Evolutionary conservation across 1,284 basidiomycete species (phyloP).

Genomic region (Tetrapyrgos nigripes): DNA sequence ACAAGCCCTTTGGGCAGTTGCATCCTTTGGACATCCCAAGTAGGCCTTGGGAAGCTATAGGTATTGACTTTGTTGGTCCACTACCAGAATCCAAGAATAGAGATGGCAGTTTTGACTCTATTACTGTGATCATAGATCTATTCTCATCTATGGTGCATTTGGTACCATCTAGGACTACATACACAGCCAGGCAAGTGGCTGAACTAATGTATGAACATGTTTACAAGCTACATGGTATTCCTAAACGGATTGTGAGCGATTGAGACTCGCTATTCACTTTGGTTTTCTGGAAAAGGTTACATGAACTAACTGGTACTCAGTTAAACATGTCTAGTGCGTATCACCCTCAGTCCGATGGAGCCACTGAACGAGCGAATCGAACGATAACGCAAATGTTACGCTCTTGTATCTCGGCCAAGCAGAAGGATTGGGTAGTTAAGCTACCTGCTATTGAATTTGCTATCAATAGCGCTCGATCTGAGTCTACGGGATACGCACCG

Average conservation of each 20-base stretch:
- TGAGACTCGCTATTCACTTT: slow-evolving; percentile 25
- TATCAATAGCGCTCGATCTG: slow-evolving; percentile 25
- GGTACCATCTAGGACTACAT: slow-evolving; percentile 24
- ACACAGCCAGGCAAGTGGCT: slow-evolving; percentile 21
- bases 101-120: slow-evolving; percentile 31
- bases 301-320: slow-evolving; percentile 24
- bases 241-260: slow-evolving; percentile 25
- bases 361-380: slow-evolving; percentile 25
- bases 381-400: slow-evolving; percentile 29
- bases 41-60: slow-evolving; percentile 35
- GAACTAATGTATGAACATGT: slow-evolving; percentile 29
- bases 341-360: slow-evolving; percentile 28
- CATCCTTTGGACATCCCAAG: slow-evolving; percentile 26
- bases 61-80: slow-evolving; percentile 44
- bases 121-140: slow-evolving; percentile 39
- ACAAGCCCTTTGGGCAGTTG: slow-evolving; percentile 29
- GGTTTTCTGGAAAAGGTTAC: slow-evolving; percentile 27
- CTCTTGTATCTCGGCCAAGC: slow-evolving; percentile 15
- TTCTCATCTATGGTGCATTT: slow-evolving; percentile 38
- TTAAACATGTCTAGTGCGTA: slow-evolving; percentile 28
- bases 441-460: slow-evolving; percentile 30
- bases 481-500: slow-evolving; percentile 36
- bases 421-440: slow-evolving; percentile 25
- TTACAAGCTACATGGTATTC: slow-evolving; percentile 30
- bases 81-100: slow-evolving; percentile 34